Evolutionary conservation across 306 rosid genomes (phyloP).

Genomic region (cucumber (Cucumis sativus)): Cucumber_9930_V3 NC_026656.2:2785001-2785500

Average conservation of each 20-base stretch:
- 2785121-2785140: background rate
- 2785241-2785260: background rate
- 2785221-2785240: background rate
- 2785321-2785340: background rate
- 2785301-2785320: no score
- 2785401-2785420: no score
- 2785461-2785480: no score
- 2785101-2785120: background rate
- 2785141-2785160: background rate
- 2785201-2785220: background rate
- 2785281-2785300: background rate
- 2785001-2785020: slow-evolving; percentile 9
- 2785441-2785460: no score
- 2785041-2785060: background rate
- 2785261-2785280: background rate
- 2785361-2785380: no score
- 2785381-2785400: no score
- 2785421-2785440: no score
- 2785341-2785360: background rate
- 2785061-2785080: background rate
- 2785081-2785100: background rate
- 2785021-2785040: background rate
- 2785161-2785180: background rate
- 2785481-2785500: background rate
- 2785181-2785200: background rate